A percentile compares a stretch with the other conserved stretches of the same genome.
These are phyloP conservation scores for Penicillium riverlandense DNA, from an alignment of 495 filamentous ascomycete species.

Conservation along the genomic window DNA sequence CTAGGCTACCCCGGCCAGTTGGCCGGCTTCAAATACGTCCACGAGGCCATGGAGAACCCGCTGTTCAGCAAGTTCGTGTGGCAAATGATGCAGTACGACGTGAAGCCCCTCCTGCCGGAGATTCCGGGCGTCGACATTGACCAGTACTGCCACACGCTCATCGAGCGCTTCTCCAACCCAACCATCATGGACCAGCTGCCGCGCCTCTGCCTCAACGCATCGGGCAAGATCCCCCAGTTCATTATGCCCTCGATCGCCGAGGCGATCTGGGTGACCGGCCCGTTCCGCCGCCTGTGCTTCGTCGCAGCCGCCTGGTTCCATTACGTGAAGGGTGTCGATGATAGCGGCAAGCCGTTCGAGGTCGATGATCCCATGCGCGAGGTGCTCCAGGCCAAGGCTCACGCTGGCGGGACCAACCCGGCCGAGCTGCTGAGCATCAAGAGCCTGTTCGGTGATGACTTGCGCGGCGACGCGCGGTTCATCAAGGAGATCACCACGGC, in stretches of 20 bases:
- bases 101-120: conserved; percentile 35
- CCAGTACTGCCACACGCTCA: conserved; percentile 36
- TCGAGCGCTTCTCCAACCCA: conserved; percentile 43
- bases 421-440: conserved; percentile 30
- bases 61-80: conserved; percentile 31
- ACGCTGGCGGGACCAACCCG: conserved; percentile 28
- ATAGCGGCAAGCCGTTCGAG: conserved; percentile 29
- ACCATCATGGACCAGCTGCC: conserved; percentile 41
- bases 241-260: conserved; percentile 45
- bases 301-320: conserved; percentile 39
- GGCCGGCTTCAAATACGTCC: conserved; percentile 39
- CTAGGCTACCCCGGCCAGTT: conserved; percentile 39
- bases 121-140: conserved; percentile 41
- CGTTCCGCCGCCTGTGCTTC: conserved; percentile 39
- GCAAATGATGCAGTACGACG: conserved; percentile 45
- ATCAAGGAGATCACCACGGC: conserved; percentile 28
- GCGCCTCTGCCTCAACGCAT: conserved; percentile 37
- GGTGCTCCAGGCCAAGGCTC: conserved; percentile 34
- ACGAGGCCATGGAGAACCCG: conserved; percentile 39
- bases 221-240: conserved; percentile 45
- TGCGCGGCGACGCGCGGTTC: conserved; percentile 35
- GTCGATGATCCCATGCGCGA: conserved; percentile 39
- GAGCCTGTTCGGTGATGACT: conserved; percentile 39
- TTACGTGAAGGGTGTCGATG: conserved; percentile 37
- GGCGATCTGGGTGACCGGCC: conserved; percentile 35